Percentiles rank a stretch among this genome's conserved stretches.
phyloP scores from a whole-genome alignment of 176 grass and related monocot species.

The Eremochloa ophiuroides region DNA sequence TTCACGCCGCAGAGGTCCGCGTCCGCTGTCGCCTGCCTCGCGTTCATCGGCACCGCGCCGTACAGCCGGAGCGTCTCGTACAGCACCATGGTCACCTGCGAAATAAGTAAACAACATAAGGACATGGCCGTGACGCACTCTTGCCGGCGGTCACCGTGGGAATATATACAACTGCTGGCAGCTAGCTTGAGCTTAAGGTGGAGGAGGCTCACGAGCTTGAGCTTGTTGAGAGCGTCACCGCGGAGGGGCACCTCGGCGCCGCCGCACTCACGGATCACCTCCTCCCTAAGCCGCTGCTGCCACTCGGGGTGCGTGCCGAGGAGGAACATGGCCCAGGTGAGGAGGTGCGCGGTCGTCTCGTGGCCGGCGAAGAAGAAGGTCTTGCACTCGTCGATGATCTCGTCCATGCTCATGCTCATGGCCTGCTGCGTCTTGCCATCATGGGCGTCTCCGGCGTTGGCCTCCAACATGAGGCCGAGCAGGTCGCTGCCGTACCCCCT shows the following conservation, averaged over 20 bases:
- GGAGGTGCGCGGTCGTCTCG: slow-evolving; percentile 47
- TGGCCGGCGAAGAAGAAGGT: slow-evolving; percentile 69
- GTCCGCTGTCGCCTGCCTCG: slow-evolving; percentile 5
- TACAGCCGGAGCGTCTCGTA: slow-evolving; percentile 54
- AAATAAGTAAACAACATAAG: background rate
- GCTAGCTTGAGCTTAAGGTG: background rate
- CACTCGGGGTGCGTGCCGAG: slow-evolving; percentile 43
- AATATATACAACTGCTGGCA: too few species aligned
- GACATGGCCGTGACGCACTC: background rate
- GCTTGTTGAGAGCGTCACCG: slow-evolving; percentile 40
- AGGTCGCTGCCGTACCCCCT: slow-evolving; percentile 45
- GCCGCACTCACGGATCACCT: slow-evolving; percentile 48
- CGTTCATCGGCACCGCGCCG: slow-evolving; percentile 1
- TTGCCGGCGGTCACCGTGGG: background rate
- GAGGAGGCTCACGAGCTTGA: slow-evolving; percentile 39
- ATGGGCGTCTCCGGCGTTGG: background rate
- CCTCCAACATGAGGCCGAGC: slow-evolving; percentile 59
- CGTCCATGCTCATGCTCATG: slow-evolving; percentile 54
- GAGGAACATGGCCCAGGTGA: slow-evolving; percentile 57
- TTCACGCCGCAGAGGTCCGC: slow-evolving; percentile 26
- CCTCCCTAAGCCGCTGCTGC: slow-evolving; percentile 48
- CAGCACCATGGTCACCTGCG: slow-evolving; percentile 55
- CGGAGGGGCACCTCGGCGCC: background rate
- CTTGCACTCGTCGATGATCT: slow-evolving; percentile 67
- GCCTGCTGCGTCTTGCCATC: background rate